These are phyloP conservation scores for Thalassiosira hispida DNA, from an alignment of 352 stramenopile species.

Conservation along the genomic window DNA sequence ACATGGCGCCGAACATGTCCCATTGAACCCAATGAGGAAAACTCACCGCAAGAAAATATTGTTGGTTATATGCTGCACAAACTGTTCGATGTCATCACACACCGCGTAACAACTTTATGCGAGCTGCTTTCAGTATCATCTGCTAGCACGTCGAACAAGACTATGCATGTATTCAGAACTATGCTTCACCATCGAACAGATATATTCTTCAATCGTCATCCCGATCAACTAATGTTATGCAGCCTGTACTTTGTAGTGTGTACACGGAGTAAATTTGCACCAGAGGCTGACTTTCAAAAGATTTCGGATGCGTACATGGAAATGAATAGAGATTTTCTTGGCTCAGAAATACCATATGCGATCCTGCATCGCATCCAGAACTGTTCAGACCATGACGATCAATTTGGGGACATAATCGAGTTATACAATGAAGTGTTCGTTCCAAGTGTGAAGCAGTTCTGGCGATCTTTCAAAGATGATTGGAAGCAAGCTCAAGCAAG, in stretches of 20 bases:
- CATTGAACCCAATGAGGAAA: constrained; percentile 6
- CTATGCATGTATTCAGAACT: constrained; percentile 56
- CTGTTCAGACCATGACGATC: constrained; percentile 13
- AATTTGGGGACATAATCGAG: constrained; percentile 49
- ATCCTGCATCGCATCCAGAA: constrained; percentile 59
- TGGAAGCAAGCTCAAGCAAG: not conserved
- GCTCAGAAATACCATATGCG: constrained; percentile 32
- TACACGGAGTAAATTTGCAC: constrained; percentile 40
- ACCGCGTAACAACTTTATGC: constrained; percentile 44
- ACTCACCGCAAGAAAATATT: not conserved
- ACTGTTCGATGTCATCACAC: constrained; percentile 47
- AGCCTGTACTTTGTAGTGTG: constrained; percentile 54
- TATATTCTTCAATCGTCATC: constrained; percentile 58
- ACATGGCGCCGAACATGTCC: constrained; percentile 19
- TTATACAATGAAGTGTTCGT: constrained; percentile 67
- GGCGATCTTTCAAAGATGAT: constrained; percentile 7
- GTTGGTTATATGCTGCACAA: constrained; percentile 55
- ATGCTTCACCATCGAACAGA: constrained; percentile 59
- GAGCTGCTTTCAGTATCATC: constrained; percentile 25
- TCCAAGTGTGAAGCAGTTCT: constrained; percentile 40
- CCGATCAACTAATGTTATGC: constrained; percentile 69
- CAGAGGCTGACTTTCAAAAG: constrained; percentile 48
- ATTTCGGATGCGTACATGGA: constrained; percentile 60
- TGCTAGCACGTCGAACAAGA: constrained; percentile 28
- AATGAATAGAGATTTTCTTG: constrained; percentile 31